Evolutionary conservation across 352 stramenopile genomes (phyloP).

Genomic region (Globisporangium heterothallicum): DNA sequence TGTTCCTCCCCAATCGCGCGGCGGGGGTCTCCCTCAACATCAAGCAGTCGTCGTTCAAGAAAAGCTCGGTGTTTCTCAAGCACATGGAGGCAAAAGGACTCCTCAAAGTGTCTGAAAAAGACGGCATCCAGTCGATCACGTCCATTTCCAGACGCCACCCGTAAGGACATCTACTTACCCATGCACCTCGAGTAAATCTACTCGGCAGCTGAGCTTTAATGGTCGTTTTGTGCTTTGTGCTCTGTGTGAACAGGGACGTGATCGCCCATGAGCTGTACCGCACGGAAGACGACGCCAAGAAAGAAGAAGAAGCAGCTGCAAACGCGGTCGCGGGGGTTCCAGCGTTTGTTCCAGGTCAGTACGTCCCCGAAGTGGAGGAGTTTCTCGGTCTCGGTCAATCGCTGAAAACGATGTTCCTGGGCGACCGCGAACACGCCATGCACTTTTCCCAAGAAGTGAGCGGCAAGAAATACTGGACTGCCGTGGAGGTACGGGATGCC

Average conservation of each 20-base stretch:
- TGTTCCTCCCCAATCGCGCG: slow-evolving; percentile 57
- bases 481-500: slow-evolving; percentile 48
- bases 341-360: slow-evolving; percentile 52
- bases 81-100: slow-evolving; percentile 54
- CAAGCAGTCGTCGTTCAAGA: slow-evolving; percentile 81
- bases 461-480: slow-evolving; percentile 51
- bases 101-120: slow-evolving; percentile 51
- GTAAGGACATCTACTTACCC: slow-evolving; percentile 29
- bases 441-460: slow-evolving; percentile 16
- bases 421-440: slow-evolving; percentile 16
- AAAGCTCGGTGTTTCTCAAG: slow-evolving; percentile 70
- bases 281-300: slow-evolving; percentile 47
- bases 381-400: slow-evolving; percentile 50
- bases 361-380: slow-evolving; percentile 61
- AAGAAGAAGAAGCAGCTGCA: slow-evolving; percentile 34
- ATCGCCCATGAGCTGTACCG: slow-evolving; percentile 43
- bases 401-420: slow-evolving; percentile 47
- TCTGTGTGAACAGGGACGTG: slow-evolving; percentile 40
- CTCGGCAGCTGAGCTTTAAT: too few relatives aligned
- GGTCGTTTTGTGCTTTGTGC: too few relatives aligned
- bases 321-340: slow-evolving; percentile 31
- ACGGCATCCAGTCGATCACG: slow-evolving; percentile 79
- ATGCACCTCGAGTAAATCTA: too few relatives aligned
- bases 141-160: slow-evolving; percentile 53
- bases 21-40: slow-evolving; percentile 56